These are phyloP conservation scores for Gastrodia elata DNA, from an alignment of 106 monocot species.

Conservation along the genomic window DNA sequence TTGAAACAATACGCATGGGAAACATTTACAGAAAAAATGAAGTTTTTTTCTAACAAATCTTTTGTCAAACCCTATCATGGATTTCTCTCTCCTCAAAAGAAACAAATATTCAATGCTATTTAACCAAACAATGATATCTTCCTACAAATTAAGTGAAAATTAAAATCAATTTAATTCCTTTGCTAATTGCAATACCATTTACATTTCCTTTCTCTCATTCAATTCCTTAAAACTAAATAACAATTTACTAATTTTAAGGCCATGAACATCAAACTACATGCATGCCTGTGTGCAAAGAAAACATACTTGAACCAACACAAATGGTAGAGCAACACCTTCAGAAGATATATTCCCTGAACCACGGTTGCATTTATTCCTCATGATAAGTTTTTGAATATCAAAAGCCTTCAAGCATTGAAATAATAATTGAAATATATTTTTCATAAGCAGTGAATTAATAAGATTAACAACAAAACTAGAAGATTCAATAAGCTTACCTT, in stretches of 20 bases:
- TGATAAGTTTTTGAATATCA: constrained; percentile 36
- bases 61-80: neutral
- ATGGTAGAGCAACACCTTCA: constrained; percentile 44
- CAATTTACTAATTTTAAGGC: neutral
- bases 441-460: constrained; percentile 1
- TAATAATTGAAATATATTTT: neutral
- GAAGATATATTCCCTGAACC: constrained; percentile 19
- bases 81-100: neutral
- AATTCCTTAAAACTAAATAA: neutral
- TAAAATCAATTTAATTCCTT: neutral
- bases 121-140: neutral
- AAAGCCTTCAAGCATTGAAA: constrained; percentile 24
- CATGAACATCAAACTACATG: neutral
- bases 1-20: too few species aligned
- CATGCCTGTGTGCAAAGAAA: constrained; percentile 1
- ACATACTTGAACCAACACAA: constrained; percentile 56
- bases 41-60: neutral
- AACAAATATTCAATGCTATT: neutral
- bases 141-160: neutral
- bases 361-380: constrained; percentile 30
- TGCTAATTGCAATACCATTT: neutral
- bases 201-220: neutral
- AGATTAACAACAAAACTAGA: too few species aligned
- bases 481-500: constrained; percentile 31
- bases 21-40: neutral